These are phyloP conservation scores for Phanerodontia chrysosporium DNA, from an alignment of 768 basidiomycete genomes.

Conservation along the genomic window DNA sequence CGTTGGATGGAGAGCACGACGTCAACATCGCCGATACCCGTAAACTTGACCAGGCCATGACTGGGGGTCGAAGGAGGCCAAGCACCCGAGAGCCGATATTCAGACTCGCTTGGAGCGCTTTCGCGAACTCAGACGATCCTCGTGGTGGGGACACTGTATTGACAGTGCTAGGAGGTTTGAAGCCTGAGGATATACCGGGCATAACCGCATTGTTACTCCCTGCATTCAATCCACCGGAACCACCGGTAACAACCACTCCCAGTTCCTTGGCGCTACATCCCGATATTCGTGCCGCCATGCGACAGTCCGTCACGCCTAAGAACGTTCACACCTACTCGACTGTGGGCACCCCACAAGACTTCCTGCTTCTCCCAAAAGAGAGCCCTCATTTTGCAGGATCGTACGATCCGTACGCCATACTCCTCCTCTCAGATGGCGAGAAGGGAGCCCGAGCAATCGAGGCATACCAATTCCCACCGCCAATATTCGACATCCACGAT, in stretches of 20 bases:
- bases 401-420: slow-evolving; percentile 65
- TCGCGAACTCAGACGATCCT: slow-evolving; percentile 59
- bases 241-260: slow-evolving; percentile 30
- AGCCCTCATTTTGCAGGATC: slow-evolving; percentile 66
- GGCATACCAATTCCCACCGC: slow-evolving; percentile 72
- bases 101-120: slow-evolving; percentile 82
- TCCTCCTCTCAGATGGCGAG: slow-evolving; percentile 54
- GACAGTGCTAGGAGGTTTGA: slow-evolving; percentile 73
- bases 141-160: slow-evolving; percentile 71
- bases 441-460: slow-evolving; percentile 48
- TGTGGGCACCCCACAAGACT: slow-evolving; percentile 66
- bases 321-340: slow-evolving; percentile 57
- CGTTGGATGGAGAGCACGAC: slow-evolving; percentile 49
- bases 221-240: slow-evolving; percentile 51
- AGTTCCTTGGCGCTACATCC: slow-evolving; percentile 24
- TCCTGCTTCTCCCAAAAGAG: slow-evolving; percentile 64
- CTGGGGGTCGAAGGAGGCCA: slow-evolving; percentile 9
- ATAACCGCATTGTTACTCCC: slow-evolving; percentile 70
- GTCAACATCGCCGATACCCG: slow-evolving; percentile 50
- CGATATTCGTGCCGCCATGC: slow-evolving; percentile 58
- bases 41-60: slow-evolving; percentile 38
- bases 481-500: slow-evolving; percentile 23
- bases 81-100: slow-evolving; percentile 73
- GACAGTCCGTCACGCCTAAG: slow-evolving; percentile 47
- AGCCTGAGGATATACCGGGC: slow-evolving; percentile 49